phyloP scores from a whole-genome alignment of 2,329 filamentous ascomycete species.

The Bipolaris victoriae region DNA sequence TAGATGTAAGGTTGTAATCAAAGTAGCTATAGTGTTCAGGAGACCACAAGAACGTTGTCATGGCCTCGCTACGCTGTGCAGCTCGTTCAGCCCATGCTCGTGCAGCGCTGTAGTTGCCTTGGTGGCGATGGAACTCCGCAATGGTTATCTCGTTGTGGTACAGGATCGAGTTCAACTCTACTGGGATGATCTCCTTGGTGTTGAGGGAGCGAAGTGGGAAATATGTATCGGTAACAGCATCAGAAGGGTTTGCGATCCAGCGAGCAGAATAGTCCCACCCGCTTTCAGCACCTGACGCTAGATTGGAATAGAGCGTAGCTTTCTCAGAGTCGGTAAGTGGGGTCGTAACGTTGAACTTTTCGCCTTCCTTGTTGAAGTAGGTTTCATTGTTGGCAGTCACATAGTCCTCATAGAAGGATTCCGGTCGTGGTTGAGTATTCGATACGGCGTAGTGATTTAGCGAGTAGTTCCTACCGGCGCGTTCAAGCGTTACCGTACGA shows the following conservation, averaged over 20 bases:
- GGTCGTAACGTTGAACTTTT: slow-evolving; percentile 61
- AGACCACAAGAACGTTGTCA: slow-evolving; percentile 70
- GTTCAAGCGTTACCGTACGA: slow-evolving; percentile 61
- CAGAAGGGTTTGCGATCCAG: slow-evolving; percentile 63
- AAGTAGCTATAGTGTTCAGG: slow-evolving; percentile 68
- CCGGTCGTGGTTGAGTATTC: slow-evolving; percentile 70
- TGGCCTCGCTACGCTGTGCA: slow-evolving; percentile 63
- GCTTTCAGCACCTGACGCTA: slow-evolving; percentile 69
- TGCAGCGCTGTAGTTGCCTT: slow-evolving; percentile 60
- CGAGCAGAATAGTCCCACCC: slow-evolving; percentile 69
- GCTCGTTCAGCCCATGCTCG: slow-evolving; percentile 59
- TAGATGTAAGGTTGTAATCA: slow-evolving; percentile 70
- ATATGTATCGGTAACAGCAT: slow-evolving; percentile 65
- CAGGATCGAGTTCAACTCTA: slow-evolving; percentile 72
- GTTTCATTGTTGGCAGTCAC: slow-evolving; percentile 68
- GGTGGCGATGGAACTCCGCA: slow-evolving; percentile 59
- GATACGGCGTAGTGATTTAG: slow-evolving; percentile 67
- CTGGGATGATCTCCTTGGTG: slow-evolving; percentile 63
- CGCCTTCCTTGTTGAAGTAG: slow-evolving; percentile 65
- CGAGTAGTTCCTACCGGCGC: slow-evolving; percentile 57
- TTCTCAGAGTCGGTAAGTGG: slow-evolving; percentile 61
- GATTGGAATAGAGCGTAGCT: slow-evolving; percentile 63
- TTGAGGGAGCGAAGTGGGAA: slow-evolving; percentile 71
- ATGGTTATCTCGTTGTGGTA: slow-evolving; percentile 70
- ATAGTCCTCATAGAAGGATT: slow-evolving; percentile 71